These are phyloP conservation scores for Noccaea caerulescens DNA, from an alignment of 345 rosid species.

Conservation along the genomic window DNA sequence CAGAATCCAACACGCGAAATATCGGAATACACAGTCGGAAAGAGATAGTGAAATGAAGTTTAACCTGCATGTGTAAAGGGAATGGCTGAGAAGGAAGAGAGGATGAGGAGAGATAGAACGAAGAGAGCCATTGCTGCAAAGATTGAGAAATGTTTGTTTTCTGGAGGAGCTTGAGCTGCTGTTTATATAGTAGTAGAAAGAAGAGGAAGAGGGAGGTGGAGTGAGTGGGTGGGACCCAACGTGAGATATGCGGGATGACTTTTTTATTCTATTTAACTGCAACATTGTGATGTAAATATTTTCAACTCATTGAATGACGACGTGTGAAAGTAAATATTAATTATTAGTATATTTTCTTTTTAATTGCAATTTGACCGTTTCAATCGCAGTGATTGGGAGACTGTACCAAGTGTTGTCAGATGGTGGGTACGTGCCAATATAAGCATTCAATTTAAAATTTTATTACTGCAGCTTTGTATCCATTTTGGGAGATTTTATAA, in stretches of 20 bases:
- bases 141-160: slow-evolving; percentile 26
- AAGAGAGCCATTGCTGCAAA: slow-evolving; percentile 35
- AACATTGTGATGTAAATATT: slow-evolving; percentile 4
- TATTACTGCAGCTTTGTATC: slow-evolving; percentile 10
- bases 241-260: slow-evolving; percentile 8
- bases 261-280: slow-evolving; percentile 9
- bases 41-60: neutral
- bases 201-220: slow-evolving; percentile 45
- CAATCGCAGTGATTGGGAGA: slow-evolving; percentile 37
- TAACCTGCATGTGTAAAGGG: slow-evolving; percentile 48
- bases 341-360: neutral
- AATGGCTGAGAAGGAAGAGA: slow-evolving; percentile 46
- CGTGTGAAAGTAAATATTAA: slow-evolving; percentile 22
- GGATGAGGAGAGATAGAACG: slow-evolving; percentile 17
- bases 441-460: slow-evolving; percentile 4
- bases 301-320: slow-evolving; percentile 37
- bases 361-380: slow-evolving; percentile 39
- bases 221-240: slow-evolving; percentile 42
- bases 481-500: neutral
- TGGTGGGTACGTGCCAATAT: slow-evolving; percentile 35
- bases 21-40: slow-evolving; percentile 23
- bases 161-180: neutral
- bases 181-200: slow-evolving; percentile 34
- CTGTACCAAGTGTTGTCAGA: slow-evolving; percentile 31
- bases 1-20: neutral